phyloP scores from a whole-genome alignment of 805 yeast genomes.

The Debaryomyces maramus region DNA sequence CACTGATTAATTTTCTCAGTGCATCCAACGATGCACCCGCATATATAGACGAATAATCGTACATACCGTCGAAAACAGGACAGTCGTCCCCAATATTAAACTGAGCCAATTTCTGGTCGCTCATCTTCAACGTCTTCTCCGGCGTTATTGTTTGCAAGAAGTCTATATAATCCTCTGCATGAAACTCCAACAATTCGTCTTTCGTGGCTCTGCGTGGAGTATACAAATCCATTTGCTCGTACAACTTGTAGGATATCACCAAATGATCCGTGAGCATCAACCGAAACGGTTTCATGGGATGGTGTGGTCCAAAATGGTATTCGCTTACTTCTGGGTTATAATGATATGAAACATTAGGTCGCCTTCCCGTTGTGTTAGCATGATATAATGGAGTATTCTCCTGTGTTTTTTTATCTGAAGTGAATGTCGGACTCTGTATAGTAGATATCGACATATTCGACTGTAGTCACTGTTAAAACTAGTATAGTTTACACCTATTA shows the following conservation, averaged over 20 bases:
- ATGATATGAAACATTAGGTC: slow-evolving; percentile 79
- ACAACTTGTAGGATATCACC: slow-evolving; percentile 78
- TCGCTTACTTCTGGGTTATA: slow-evolving; percentile 76
- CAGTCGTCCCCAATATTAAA: slow-evolving; percentile 94
- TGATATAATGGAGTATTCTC: slow-evolving; percentile 34
- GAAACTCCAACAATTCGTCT: slow-evolving; percentile 79
- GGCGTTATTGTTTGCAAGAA: slow-evolving; percentile 79
- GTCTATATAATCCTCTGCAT: slow-evolving; percentile 81
- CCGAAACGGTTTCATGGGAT: slow-evolving; percentile 98
- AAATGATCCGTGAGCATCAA: slow-evolving; percentile 91
- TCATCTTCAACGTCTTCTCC: slow-evolving; percentile 60
- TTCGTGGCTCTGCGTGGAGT: slow-evolving; percentile 79
- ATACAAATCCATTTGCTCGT: slow-evolving; percentile 88
- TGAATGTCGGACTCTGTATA: slow-evolving; percentile 29
- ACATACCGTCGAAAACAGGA: slow-evolving; percentile 93
- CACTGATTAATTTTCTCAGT: slow-evolving; percentile 78
- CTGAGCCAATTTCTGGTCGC: slow-evolving; percentile 55
- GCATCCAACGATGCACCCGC: slow-evolving; percentile 96
- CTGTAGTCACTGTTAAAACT: not conserved
- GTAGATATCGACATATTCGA: slow-evolving; percentile 10
- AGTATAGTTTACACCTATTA: not conserved
- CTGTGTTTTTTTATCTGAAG: slow-evolving; percentile 33
- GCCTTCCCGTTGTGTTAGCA: slow-evolving; percentile 25
- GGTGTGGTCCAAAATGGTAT: slow-evolving; percentile 89
- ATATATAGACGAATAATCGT: slow-evolving; percentile 82